phyloP scores from a whole-genome alignment of 2,329 filamentous ascomycete genomes.

The Elsinoe fawcettii region DNA sequence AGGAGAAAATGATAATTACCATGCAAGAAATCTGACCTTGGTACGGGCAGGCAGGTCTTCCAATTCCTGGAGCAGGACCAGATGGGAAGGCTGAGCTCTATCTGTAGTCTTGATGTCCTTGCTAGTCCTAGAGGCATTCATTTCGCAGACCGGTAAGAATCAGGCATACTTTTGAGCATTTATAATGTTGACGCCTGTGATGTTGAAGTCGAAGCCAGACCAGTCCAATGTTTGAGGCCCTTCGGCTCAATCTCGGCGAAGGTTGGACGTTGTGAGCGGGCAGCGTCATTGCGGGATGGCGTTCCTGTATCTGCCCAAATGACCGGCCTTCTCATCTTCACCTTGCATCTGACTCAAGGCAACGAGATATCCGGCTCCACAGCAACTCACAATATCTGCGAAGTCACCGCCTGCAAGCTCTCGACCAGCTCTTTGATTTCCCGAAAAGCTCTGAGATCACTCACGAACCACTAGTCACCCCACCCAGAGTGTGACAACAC shows the following conservation, averaged over 20 bases:
- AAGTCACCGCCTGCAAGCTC: background rate
- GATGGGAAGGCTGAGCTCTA: constrained; percentile 19
- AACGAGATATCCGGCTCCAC: constrained; percentile 2
- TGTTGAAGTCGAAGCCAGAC: background rate
- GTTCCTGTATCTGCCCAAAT: constrained; percentile 9
- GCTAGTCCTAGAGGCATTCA: constrained; percentile 46
- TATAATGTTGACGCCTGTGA: background rate
- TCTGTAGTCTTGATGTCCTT: constrained; percentile 1
- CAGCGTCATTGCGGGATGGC: constrained; percentile 10
- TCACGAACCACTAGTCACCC: background rate
- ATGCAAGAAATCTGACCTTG: constrained; percentile 91
- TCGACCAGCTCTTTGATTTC: background rate
- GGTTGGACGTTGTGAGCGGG: background rate
- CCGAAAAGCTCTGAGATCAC: background rate
- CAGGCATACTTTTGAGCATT: background rate
- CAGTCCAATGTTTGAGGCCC: background rate
- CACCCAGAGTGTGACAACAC: background rate
- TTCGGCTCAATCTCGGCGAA: background rate
- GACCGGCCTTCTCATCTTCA: constrained; percentile 7
- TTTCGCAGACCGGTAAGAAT: background rate
- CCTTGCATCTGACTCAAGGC: constrained; percentile 1
- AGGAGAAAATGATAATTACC: constrained; percentile 49
- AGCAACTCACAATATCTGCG: background rate
- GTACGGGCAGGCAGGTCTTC: constrained; percentile 45
- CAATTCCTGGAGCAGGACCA: constrained; percentile 44